A percentile compares a stretch with the other conserved stretches of the same genome.
These are phyloP conservation scores for Neonectria hederae DNA, from an alignment of 2,329 filamentous ascomycete genomes.

Conservation along the genomic window DNA sequence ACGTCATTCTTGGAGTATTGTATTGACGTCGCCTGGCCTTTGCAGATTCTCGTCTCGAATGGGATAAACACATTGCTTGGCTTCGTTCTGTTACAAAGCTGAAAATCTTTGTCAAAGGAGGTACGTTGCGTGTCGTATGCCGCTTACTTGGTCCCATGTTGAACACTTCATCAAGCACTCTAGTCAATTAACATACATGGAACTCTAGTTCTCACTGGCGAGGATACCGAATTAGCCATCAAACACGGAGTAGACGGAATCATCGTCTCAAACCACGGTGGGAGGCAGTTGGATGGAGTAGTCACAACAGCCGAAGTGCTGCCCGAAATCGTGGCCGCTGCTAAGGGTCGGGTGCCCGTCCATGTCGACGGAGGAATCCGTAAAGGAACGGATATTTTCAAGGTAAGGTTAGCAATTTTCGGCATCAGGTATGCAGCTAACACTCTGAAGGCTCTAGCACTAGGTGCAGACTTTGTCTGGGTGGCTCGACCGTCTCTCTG, in stretches of 20 bases:
- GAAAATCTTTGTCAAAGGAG: slow-evolving; percentile 23
- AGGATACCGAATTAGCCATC: slow-evolving; percentile 14
- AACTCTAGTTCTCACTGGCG: slow-evolving; percentile 8
- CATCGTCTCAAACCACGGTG: slow-evolving; percentile 23
- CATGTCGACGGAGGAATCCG: slow-evolving; percentile 21
- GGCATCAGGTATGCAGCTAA: background rate
- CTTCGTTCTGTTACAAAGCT: slow-evolving; percentile 14
- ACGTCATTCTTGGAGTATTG: no score
- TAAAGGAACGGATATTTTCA: slow-evolving; percentile 24
- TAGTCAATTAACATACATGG: background rate
- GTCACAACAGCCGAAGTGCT: slow-evolving; percentile 18
- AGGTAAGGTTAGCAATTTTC: background rate
- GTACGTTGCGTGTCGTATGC: background rate
- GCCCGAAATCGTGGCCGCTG: slow-evolving; percentile 20
- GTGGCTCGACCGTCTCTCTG: slow-evolving; percentile 18
- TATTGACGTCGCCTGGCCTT: background rate
- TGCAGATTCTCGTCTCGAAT: slow-evolving; percentile 14
- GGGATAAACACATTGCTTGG: slow-evolving; percentile 17
- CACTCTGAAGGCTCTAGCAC: slow-evolving; percentile 9
- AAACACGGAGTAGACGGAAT: slow-evolving; percentile 20
- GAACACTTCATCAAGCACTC: background rate
- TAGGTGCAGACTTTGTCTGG: slow-evolving; percentile 24
- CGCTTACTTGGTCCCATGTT: background rate
- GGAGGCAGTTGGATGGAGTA: slow-evolving; percentile 16
- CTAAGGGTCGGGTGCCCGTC: slow-evolving; percentile 13